A percentile compares a stretch with the other conserved stretches of the same genome.
These are phyloP conservation scores for Chlorella sp. DNA, from an alignment of 139 green algal genomes.

Conservation along the genomic window DNA sequence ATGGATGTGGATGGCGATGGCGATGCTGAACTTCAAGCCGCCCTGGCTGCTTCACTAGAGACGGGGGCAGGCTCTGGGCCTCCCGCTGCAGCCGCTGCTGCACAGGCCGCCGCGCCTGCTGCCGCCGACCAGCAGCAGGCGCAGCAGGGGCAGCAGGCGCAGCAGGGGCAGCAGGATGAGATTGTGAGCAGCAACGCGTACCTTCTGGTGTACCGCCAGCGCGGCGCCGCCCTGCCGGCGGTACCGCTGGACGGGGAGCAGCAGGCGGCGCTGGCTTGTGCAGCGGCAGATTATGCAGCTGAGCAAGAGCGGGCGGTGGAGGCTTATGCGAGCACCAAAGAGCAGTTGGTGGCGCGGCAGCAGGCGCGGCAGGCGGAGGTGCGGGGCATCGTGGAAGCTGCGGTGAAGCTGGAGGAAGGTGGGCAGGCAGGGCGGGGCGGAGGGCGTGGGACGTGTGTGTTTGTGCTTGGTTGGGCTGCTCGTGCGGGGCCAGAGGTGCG, in stretches of 20 bases:
- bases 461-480: no score
- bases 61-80: neutral
- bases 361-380: constrained; percentile 41
- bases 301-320: neutral
- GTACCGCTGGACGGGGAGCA: constrained; percentile 9
- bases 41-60: neutral
- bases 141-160: neutral
- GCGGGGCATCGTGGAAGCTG: constrained; percentile 44
- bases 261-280: constrained; percentile 1
- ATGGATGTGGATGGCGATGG: neutral
- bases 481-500: neutral
- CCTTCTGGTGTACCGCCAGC: constrained; percentile 77
- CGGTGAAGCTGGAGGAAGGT: constrained; percentile 39
- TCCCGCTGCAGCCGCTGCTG: neutral
- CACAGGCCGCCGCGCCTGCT: neutral
- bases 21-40: neutral
- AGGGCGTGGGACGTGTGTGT: neutral
- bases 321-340: constrained; percentile 31
- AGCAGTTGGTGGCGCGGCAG: neutral
- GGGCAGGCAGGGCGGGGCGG: neutral
- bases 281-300: neutral
- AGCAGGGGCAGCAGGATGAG: constrained; percentile 19
- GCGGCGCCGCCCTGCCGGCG: constrained; percentile 26
- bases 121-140: neutral
- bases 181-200: constrained; percentile 73